Conservation (phyloP, 2,329 filamentous ascomycete genomes). For the Periconia macrospinosa region DNA sequence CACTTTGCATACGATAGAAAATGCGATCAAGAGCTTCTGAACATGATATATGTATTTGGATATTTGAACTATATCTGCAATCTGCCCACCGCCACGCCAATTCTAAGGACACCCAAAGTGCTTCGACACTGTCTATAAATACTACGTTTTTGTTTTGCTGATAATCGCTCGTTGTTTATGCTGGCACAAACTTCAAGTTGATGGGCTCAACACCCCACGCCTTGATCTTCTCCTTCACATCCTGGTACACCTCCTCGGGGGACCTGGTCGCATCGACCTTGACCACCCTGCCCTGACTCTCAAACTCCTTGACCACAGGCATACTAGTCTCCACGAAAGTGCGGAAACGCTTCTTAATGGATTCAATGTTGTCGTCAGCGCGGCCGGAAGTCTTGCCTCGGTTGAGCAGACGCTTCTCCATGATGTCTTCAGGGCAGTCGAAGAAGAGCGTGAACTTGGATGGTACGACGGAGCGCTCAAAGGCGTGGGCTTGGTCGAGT, state of each 20-base stretch:
- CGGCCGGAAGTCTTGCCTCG: slow-evolving; percentile 91
- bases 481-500: slow-evolving; percentile 93
- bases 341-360: slow-evolving; percentile 93
- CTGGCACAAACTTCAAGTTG: slow-evolving; percentile 31
- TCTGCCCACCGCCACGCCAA: too few relatives aligned
- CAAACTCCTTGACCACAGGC: slow-evolving; percentile 90
- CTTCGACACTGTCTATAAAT: too few relatives aligned
- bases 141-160: too few relatives aligned
- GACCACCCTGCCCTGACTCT: slow-evolving; percentile 74
- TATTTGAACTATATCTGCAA: not conserved
- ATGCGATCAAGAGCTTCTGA: slow-evolving; percentile 24
- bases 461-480: slow-evolving; percentile 85
- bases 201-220: slow-evolving; percentile 37
- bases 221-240: slow-evolving; percentile 47
- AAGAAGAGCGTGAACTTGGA: slow-evolving; percentile 89
- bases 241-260: slow-evolving; percentile 66
- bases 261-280: slow-evolving; percentile 72
- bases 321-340: slow-evolving; percentile 95
- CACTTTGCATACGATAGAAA: slow-evolving; percentile 28
- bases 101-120: too few relatives aligned
- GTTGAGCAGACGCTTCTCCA: slow-evolving; percentile 82
- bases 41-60: not conserved
- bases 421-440: slow-evolving; percentile 86
- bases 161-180: not conserved
- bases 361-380: slow-evolving; percentile 91